A percentile compares a stretch with the other conserved stretches of the same genome.
Evolutionary conservation across 2,329 filamentous ascomycete species (phyloP).

Genomic region (Rasamsonia emersonii): DNA sequence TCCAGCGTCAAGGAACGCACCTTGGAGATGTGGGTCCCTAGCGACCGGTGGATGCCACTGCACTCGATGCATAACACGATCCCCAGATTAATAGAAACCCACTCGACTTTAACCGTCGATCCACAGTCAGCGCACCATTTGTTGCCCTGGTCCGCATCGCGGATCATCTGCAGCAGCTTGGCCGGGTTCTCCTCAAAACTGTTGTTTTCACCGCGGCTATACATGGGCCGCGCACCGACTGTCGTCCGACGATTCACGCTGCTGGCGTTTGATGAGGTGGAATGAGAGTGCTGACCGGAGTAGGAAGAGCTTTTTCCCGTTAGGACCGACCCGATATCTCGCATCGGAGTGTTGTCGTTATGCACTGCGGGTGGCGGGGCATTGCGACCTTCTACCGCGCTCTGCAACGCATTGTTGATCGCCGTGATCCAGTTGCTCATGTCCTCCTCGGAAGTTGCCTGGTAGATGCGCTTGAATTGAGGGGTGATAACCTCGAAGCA

Average conservation of each 20-base stretch:
- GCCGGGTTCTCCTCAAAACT: constrained; percentile 75
- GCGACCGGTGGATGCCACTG: constrained; percentile 89
- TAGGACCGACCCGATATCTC: constrained; percentile 85
- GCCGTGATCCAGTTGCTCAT: constrained; percentile 95
- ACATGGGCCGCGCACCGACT: constrained; percentile 75
- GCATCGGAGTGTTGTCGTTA: constrained; percentile 52
- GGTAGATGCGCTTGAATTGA: constrained; percentile 90
- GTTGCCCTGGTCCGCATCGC: constrained; percentile 87
- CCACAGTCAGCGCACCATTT: constrained; percentile 91
- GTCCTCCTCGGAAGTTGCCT: constrained; percentile 95
- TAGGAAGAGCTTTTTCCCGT: constrained; percentile 75
- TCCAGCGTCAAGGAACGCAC: constrained; percentile 90
- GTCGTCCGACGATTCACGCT: constrained; percentile 77
- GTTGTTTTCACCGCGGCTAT: constrained; percentile 59
- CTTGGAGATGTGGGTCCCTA: constrained; percentile 97
- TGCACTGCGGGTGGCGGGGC: constrained; percentile 35
- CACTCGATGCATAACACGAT: constrained; percentile 97
- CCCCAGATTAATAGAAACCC: constrained; percentile 96
- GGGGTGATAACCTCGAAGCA: constrained; percentile 99
- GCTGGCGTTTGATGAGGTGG: constrained; percentile 29
- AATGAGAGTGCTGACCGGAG: constrained; percentile 46
- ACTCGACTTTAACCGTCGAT: constrained; percentile 86
- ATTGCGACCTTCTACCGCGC: constrained; percentile 77
- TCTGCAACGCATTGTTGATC: constrained; percentile 95
- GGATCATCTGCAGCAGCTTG: constrained; percentile 75